Percentiles rank a stretch among this genome's conserved stretches.
These are phyloP conservation scores for Exsudoporus frostii DNA, from an alignment of 768 basidiomycete genomes.

Conservation along the genomic window DNA sequence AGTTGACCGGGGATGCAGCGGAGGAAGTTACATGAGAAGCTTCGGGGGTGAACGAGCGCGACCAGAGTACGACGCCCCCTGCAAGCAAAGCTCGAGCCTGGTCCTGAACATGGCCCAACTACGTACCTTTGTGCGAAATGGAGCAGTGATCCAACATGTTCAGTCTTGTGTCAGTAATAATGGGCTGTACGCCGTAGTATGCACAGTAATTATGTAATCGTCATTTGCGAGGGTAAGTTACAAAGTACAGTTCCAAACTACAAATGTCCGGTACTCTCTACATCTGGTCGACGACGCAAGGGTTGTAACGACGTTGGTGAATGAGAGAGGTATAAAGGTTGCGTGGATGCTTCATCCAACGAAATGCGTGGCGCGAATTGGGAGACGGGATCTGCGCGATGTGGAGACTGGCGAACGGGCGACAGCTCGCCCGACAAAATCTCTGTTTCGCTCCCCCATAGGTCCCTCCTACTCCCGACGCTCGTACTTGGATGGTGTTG, in stretches of 20 bases:
- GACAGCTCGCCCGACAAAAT: conserved; percentile 2
- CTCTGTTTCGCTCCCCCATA: conserved; percentile 24
- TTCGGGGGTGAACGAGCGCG: conserved; percentile 89
- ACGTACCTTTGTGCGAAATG: conserved; percentile 85
- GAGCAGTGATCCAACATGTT: conserved; percentile 93
- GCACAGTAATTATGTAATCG: conserved; percentile 5
- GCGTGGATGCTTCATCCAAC: conserved; percentile 5
- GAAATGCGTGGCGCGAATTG: conserved; percentile 17
- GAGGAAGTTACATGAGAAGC: conserved; percentile 67
- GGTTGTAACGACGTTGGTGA: conserved; percentile 21
- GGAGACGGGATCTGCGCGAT: conserved; percentile 1
- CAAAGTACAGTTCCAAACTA: conserved; percentile 6
- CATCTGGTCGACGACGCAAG: conserved; percentile 24
- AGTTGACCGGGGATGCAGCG: conserved; percentile 79
- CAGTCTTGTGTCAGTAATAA: neutral
- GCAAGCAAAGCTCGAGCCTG: conserved; percentile 8
- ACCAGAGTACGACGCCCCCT: conserved; percentile 96
- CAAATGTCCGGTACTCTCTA: neutral
- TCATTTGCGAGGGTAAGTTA: conserved; percentile 1
- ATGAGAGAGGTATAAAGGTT: neutral
- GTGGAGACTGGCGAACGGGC: conserved; percentile 2
- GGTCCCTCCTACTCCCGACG: conserved; percentile 18
- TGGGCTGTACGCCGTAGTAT: too few relatives aligned
- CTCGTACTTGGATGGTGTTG: conserved; percentile 10
- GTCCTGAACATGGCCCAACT: neutral